phyloP scores from a whole-genome alignment of 805 yeast species.

The Maudiozyma pseudohumilis region DNA sequence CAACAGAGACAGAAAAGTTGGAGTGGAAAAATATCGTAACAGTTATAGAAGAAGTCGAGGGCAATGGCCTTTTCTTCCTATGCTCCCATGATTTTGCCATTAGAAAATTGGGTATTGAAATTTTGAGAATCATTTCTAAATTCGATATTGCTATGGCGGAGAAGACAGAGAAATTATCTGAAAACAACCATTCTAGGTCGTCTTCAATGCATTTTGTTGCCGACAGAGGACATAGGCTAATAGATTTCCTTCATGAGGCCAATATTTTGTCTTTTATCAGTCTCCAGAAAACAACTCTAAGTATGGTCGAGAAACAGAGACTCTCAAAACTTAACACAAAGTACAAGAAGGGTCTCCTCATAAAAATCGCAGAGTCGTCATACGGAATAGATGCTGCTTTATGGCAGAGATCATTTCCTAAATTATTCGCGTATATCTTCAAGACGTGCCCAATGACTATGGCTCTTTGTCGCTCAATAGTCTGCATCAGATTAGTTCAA shows the following conservation, averaged over 20 bases:
- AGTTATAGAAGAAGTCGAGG: constrained; percentile 89
- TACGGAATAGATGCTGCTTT: constrained; percentile 92
- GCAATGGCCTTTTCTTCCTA: constrained; percentile 84
- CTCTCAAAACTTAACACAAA: constrained; percentile 48
- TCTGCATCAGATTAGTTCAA: constrained; percentile 81
- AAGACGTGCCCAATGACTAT: constrained; percentile 84
- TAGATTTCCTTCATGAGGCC: constrained; percentile 62
- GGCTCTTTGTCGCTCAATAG: constrained; percentile 84
- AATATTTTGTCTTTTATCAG: constrained; percentile 59
- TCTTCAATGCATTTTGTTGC: constrained; percentile 63
- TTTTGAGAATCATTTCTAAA: constrained; percentile 68
- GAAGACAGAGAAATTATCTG: constrained; percentile 25
- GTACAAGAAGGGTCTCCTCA: constrained; percentile 56
- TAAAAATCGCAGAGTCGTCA: constrained; percentile 76
- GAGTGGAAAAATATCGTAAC: constrained; percentile 75
- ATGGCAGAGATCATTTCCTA: constrained; percentile 89
- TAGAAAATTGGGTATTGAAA: constrained; percentile 64
- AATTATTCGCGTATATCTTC: constrained; percentile 58
- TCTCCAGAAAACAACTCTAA: constrained; percentile 39
- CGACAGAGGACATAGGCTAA: constrained; percentile 64
- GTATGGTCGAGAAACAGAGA: constrained; percentile 71
- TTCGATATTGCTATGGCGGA: constrained; percentile 77
- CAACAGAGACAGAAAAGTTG: constrained; percentile 44
- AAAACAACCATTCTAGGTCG: constrained; percentile 37
- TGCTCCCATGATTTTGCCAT: constrained; percentile 77